Evolutionary conservation across 129 eudicot genomes (phyloP).

Genomic region (Kitagawia praeruptora): DNA sequence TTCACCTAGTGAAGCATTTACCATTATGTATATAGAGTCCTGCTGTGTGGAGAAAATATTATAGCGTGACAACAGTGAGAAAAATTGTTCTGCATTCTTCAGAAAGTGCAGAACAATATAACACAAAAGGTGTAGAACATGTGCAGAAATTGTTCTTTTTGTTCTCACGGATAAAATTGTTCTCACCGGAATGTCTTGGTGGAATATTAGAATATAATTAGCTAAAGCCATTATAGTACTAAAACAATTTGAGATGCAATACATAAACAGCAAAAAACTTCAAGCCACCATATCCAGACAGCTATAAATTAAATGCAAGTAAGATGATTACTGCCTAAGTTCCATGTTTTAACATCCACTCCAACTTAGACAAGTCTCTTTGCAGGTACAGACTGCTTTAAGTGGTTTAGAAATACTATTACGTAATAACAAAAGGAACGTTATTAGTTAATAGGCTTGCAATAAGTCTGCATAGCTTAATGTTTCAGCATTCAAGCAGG

Average conservation of each 20-base stretch:
- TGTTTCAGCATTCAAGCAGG: no score
- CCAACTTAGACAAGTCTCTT: background rate
- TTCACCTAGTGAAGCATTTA: background rate
- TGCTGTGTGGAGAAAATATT: background rate
- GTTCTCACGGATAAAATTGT: background rate
- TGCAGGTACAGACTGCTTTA: background rate
- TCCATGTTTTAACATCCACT: background rate
- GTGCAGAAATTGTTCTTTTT: background rate
- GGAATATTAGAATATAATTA: background rate
- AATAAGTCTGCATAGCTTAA: no score
- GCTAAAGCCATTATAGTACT: background rate
- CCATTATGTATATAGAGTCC: background rate
- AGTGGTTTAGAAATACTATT: background rate
- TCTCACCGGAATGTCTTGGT: background rate
- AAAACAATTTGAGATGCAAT: background rate
- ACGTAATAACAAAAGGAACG: background rate
- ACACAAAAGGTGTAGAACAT: background rate
- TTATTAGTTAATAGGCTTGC: no score
- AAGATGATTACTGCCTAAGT: background rate
- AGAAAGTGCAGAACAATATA: no score
- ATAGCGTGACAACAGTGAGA: background rate
- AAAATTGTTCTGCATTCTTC: background rate
- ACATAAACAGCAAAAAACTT: background rate
- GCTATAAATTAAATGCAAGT: background rate
- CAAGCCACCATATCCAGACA: background rate